Conservation (phyloP, 2,329 filamentous ascomycete genomes). For the Fusarium nematophilum region DNA sequence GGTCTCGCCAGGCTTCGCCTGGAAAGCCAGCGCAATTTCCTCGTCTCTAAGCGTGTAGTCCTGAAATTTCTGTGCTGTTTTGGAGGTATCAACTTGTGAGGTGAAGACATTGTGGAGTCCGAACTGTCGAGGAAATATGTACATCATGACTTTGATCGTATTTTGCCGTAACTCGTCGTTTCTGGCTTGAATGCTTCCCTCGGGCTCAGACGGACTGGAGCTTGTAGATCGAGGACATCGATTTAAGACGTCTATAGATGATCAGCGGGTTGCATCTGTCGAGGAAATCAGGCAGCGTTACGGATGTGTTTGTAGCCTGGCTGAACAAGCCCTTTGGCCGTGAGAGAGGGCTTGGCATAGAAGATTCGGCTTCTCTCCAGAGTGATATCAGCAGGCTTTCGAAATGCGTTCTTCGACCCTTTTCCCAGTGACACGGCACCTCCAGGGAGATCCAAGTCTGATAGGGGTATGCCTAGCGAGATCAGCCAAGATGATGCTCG, state of each 20-base stretch:
- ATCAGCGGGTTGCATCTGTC: slow-evolving; percentile 21
- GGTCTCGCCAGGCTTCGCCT: slow-evolving; percentile 21
- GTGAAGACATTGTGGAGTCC: slow-evolving; percentile 93
- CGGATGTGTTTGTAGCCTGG: slow-evolving; percentile 85
- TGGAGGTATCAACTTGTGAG: slow-evolving; percentile 69
- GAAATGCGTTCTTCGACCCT: not conserved
- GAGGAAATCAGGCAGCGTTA: slow-evolving; percentile 57
- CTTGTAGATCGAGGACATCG: slow-evolving; percentile 60
- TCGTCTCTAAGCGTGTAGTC: slow-evolving; percentile 89
- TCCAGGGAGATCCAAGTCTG: slow-evolving; percentile 53
- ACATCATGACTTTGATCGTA: slow-evolving; percentile 82
- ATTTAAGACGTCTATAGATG: slow-evolving; percentile 79
- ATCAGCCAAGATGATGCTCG: not conserved
- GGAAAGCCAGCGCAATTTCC: slow-evolving; percentile 69
- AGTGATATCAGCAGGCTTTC: slow-evolving; percentile 68
- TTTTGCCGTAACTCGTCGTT: slow-evolving; percentile 51
- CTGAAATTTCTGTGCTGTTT: slow-evolving; percentile 79
- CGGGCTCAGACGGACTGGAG: not conserved
- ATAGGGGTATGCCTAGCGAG: slow-evolving; percentile 62
- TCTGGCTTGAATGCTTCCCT: not conserved
- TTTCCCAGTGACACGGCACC: slow-evolving; percentile 14
- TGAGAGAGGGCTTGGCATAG: slow-evolving; percentile 81
- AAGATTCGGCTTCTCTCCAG: slow-evolving; percentile 88
- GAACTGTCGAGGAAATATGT: slow-evolving; percentile 94
- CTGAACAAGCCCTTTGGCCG: slow-evolving; percentile 72